phyloP scores from a whole-genome alignment of 257 asterid genomes.

The Solanum virginianum region DNA sequence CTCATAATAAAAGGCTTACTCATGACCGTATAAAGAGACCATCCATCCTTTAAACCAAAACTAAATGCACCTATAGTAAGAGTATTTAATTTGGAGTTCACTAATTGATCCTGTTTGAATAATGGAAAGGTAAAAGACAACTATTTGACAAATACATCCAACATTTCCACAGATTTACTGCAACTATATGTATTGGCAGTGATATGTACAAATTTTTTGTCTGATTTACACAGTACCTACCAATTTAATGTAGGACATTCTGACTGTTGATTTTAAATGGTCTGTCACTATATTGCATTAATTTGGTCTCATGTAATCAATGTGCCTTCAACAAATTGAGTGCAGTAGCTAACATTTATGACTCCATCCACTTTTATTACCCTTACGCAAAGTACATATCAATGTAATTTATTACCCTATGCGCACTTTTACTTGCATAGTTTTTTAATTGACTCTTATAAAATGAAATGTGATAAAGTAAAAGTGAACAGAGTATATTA shows the following conservation, averaged over 20 bases:
- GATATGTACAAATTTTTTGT: not conserved
- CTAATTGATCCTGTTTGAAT: not conserved
- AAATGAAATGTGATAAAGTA: not conserved
- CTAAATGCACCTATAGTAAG: not conserved
- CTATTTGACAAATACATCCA: not conserved
- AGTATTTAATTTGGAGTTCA: not conserved
- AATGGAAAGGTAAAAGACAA: not conserved
- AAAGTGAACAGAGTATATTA: no score
- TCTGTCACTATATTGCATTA: not conserved
- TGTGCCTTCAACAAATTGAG: not conserved
- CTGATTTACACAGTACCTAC: not conserved
- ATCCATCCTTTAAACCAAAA: not conserved
- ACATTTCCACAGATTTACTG: not conserved
- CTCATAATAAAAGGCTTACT: not conserved
- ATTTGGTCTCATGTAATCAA: not conserved
- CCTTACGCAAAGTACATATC: not conserved
- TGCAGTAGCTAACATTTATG: not conserved
- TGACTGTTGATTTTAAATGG: not conserved
- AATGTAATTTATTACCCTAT: not conserved
- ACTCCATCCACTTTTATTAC: constrained; percentile 3
- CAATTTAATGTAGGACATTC: constrained; percentile 5
- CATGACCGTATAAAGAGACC: no score
- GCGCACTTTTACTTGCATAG: not conserved
- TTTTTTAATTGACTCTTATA: not conserved
- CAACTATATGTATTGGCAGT: not conserved